Base-by-base conservation (phyloP, 2,329 filamentous ascomycete genomes). In the Fusarium humuli region DNA sequence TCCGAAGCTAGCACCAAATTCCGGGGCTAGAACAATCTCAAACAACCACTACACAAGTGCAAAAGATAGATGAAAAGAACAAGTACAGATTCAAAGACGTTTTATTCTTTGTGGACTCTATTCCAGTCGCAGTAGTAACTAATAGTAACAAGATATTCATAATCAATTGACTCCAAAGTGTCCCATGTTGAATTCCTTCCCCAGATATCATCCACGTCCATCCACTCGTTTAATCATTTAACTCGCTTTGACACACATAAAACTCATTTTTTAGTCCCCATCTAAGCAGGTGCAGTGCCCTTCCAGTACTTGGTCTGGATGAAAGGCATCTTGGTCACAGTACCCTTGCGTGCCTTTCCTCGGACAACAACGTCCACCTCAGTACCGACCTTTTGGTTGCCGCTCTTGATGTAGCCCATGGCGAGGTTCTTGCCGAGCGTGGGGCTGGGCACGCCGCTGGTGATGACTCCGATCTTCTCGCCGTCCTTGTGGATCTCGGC, bases 341-440 rank as follows among this genome's bases (percentile, higher is more conserved):
- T 87, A 2, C 91, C 94, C 81, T 89, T 90, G 74, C 93, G 88
- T 77, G 87, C 84, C 82, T 90, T 92, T 22, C 94, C 94, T 56
- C 94, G 85, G 4, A 97, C 91, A 41, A 93, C 79, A 6, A 97
- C 90, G 20, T 90, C 87, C 9, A 97, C 83, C 82, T 95, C 91
- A 2, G 94, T 97, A 13, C 94, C 94, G 32, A 88, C 85, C 86
- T 97, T 97, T 80, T 97, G 93, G 78, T 91, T 82, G 0, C 93
- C 93, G 69, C 92, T 90, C 81, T 90, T 89, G 77, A 98, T 85
- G 78, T 97, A 97, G 0, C 91, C 96, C 96, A 99, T 99, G 60
- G 95, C 94, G 68, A 99, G 95, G 80, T 98, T 98, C 84, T 92
- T 92, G 70, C 91, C 90, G 49, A 98, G 83, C 1, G 91, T 93